Percentiles rank a stretch among this genome's conserved stretches.
Conservation (phyloP, 495 filamentous ascomycete species). For the Thermothielavioides terrestris region DNA sequence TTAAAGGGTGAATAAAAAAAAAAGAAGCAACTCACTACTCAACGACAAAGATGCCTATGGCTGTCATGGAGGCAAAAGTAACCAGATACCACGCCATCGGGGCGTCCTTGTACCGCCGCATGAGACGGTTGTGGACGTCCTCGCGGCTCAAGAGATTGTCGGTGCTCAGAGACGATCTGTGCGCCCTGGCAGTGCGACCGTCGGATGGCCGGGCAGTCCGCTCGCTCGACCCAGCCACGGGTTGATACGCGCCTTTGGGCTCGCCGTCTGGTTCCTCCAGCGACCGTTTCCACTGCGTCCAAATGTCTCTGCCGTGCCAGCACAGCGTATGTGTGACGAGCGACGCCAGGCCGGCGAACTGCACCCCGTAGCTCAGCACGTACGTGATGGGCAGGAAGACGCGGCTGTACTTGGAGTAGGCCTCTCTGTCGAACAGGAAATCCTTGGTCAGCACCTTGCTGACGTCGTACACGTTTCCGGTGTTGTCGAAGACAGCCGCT, state of each 20-base stretch:
- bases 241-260: conserved; percentile 36
- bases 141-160: conserved; percentile 56
- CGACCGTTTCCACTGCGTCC: conserved; percentile 53
- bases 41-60: conserved; percentile 73
- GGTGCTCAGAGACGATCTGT: conserved; percentile 32
- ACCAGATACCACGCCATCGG: conserved; percentile 69
- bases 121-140: conserved; percentile 71
- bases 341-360: conserved; percentile 69
- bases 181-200: conserved; percentile 4
- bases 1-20: background rate
- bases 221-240: conserved; percentile 26
- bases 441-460: conserved; percentile 62
- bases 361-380: conserved; percentile 67
- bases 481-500: conserved; percentile 72
- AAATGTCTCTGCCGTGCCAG: conserved; percentile 72
- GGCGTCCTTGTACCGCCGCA: conserved; percentile 66
- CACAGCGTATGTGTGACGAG: conserved; percentile 61
- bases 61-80: conserved; percentile 59
- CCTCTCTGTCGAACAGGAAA: conserved; percentile 60
- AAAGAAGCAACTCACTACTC: conserved; percentile 50
- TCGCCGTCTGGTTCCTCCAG: conserved; percentile 40
- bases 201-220: background rate
- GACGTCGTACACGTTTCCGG: conserved; percentile 65
- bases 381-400: conserved; percentile 81
- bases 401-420: conserved; percentile 66